phyloP scores from a whole-genome alignment of 345 rosid genomes.

The Odontarrhena argentea region DNA sequence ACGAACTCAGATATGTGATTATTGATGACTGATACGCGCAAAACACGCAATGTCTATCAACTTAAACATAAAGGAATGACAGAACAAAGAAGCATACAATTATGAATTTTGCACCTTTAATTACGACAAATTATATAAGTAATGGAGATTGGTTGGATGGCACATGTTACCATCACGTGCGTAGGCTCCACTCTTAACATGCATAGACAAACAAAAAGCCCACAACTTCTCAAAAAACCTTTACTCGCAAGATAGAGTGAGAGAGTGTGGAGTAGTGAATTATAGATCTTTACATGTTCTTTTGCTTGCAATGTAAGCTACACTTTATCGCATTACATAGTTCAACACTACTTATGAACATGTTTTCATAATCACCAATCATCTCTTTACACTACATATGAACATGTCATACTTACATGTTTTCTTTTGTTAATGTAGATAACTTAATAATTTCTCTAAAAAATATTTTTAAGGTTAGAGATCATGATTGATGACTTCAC shows the following conservation, averaged over 20 bases:
- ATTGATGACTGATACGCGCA: slow-evolving; percentile 1
- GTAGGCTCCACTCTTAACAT: slow-evolving; percentile 40
- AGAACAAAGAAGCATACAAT: background rate
- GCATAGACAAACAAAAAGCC: slow-evolving; percentile 24
- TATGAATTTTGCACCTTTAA: slow-evolving; percentile 5
- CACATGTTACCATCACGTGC: slow-evolving; percentile 38
- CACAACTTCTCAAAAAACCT: slow-evolving; percentile 6
- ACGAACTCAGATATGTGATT: slow-evolving; percentile 4
- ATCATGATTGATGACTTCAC: no score
- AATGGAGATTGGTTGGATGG: slow-evolving; percentile 11
- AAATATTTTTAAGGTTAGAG: no score
- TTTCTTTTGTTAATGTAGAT: no score
- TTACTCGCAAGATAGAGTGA: background rate
- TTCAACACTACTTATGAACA: background rate
- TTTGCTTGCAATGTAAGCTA: slow-evolving; percentile 33
- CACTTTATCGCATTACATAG: background rate
- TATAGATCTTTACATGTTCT: slow-evolving; percentile 8
- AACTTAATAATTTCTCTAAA: no score
- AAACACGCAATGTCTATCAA: slow-evolving; percentile 9
- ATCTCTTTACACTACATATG: background rate
- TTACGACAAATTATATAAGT: background rate
- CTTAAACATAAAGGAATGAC: background rate
- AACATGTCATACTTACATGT: no score
- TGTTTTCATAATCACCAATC: background rate
- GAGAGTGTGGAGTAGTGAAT: background rate